phyloP scores from a whole-genome alignment of 305 asterid species.

The Andrographis paniculata region DNA sequence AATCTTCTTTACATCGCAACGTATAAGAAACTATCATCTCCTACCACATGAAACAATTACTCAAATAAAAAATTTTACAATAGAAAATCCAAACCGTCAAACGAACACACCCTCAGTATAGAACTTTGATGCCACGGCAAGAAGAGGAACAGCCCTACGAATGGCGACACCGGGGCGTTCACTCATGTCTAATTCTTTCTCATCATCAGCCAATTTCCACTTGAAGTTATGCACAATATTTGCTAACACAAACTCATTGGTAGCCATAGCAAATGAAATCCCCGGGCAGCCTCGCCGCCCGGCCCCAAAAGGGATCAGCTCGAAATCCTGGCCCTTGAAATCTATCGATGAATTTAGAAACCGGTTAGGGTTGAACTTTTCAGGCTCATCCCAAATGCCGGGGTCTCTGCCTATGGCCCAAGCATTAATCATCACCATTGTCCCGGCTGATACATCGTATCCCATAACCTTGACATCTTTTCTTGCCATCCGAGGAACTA shows the following conservation, averaged over 20 bases:
- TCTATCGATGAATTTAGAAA: background rate
- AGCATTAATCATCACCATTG: conserved; percentile 4
- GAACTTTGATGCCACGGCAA: too few relatives aligned
- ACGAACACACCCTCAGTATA: too few relatives aligned
- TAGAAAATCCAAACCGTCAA: too few relatives aligned
- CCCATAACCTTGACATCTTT: conserved; percentile 6
- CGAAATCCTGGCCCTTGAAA: background rate
- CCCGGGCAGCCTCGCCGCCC: conserved; percentile 5
- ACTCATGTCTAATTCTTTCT: background rate
- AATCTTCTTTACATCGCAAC: too few relatives aligned
- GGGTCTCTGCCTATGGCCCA: conserved; percentile 14
- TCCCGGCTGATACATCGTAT: conserved; percentile 1
- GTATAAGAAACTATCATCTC: too few relatives aligned
- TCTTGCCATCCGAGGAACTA: background rate
- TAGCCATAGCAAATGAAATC: background rate
- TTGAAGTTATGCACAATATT: background rate
- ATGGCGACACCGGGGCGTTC: background rate
- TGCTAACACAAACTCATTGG: background rate
- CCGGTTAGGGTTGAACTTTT: background rate
- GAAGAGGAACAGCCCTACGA: too few relatives aligned
- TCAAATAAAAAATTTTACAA: too few relatives aligned
- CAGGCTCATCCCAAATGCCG: conserved; percentile 4
- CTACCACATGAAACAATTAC: too few relatives aligned
- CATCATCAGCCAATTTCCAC: background rate
- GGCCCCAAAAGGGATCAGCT: conserved; percentile 2